Evolutionary conservation across 2,329 filamentous ascomycete genomes (phyloP).

Genomic region (Neofusicoccum umdonicola): DNA sequence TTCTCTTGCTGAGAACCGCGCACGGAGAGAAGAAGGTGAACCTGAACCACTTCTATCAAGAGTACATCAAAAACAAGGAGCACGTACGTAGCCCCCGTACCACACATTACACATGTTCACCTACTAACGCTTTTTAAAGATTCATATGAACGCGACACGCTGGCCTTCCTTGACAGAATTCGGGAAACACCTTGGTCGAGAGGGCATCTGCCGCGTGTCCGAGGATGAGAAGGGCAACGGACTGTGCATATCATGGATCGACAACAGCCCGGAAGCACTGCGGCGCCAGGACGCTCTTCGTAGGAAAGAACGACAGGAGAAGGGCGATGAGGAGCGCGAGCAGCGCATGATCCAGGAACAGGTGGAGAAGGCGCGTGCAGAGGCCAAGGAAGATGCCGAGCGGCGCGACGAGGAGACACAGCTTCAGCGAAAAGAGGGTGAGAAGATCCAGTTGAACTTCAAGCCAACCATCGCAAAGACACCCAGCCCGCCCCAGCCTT

Average conservation of each 20-base stretch:
- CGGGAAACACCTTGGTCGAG: constrained; percentile 78
- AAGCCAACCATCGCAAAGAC: constrained; percentile 25
- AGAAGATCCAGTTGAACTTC: constrained; percentile 34
- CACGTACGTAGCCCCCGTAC: not conserved
- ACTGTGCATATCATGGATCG: constrained; percentile 83
- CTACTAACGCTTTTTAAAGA: too few species aligned
- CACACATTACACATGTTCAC: too few species aligned
- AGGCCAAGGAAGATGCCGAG: constrained; percentile 43
- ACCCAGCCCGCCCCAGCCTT: not conserved
- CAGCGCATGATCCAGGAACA: constrained; percentile 80
- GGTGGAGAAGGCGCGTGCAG: constrained; percentile 55
- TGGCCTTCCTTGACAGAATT: constrained; percentile 90
- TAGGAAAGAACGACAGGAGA: constrained; percentile 82
- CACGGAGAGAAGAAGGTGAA: constrained; percentile 90
- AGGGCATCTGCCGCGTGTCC: constrained; percentile 78
- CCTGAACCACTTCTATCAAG: constrained; percentile 92
- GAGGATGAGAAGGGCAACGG: constrained; percentile 82
- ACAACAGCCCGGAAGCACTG: constrained; percentile 84
- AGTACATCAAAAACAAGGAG: constrained; percentile 69
- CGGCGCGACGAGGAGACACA: constrained; percentile 44
- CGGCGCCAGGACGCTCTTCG: constrained; percentile 75
- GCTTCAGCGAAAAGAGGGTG: constrained; percentile 45
- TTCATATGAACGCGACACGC: constrained; percentile 91
- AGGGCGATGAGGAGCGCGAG: constrained; percentile 86
- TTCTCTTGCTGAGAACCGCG: constrained; percentile 72